Conservation (phyloP, 108 stramenopile genomes). For the Nannochloropsis gaditana region DNA sequence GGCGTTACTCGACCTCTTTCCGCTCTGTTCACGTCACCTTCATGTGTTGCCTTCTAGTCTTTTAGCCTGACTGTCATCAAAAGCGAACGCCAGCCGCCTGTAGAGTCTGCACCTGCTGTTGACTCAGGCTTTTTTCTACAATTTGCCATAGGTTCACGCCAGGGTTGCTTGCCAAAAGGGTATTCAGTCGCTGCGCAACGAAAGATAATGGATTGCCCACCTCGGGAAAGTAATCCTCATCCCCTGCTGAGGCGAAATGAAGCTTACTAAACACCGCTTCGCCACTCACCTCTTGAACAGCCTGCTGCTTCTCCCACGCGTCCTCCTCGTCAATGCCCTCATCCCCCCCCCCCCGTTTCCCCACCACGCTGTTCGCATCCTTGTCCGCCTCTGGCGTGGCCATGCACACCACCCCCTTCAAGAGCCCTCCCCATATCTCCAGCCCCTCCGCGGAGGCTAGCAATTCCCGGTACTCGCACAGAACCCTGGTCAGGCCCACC, state of each 20-base stretch:
- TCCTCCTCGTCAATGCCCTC: neutral
- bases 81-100: neutral
- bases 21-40: neutral
- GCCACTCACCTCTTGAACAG: neutral
- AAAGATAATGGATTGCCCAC: neutral
- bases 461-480: neutral
- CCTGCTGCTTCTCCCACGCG: constrained; percentile 6
- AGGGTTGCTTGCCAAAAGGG: neutral
- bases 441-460: neutral
- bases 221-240: neutral
- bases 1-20: neutral
- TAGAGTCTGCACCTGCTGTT: neutral
- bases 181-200: constrained; percentile 2
- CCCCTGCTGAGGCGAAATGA: neutral
- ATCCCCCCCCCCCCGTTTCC: neutral
- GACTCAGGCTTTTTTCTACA: neutral
- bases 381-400: neutral
- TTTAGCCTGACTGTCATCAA: neutral
- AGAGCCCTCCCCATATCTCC: neutral
- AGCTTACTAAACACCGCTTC: neutral
- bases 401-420: neutral
- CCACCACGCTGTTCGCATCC: neutral
- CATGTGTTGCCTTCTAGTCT: no score
- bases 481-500: neutral
- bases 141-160: neutral